Base-by-base conservation (phyloP, 371 early-diverging fungal genomes). In the Actinomortierella wolfii region DNA sequence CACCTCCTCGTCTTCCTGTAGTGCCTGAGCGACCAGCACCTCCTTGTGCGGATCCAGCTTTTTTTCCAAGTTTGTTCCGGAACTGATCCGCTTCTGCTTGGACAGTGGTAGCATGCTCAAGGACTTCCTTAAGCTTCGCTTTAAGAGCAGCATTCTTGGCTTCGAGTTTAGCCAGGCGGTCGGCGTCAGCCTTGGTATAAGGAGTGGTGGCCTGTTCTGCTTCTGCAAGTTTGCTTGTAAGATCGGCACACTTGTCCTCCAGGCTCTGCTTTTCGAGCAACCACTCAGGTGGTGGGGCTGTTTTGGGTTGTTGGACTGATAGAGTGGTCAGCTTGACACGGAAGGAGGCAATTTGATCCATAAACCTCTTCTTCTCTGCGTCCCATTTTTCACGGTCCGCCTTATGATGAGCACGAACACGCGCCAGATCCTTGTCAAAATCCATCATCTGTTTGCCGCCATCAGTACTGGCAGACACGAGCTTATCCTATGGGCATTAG, bases 281-380 rank as follows among this genome's bases (percentile, higher is more conserved):
- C 73, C 73, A 73, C 20, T 73, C 73, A 25, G 66, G 58, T 1
- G 73, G 73, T 34, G 34, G 34, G 4, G 67, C 53, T 2, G 54
- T 40, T 39, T 66, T 73, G 2, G 39, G 28, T 29, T 73, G 61
- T 42, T 73, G 61, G 14, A 73, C 28, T 14, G 59, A 43, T 17
- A 71, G 59, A 8, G 61, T 26, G 3, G 66, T 52, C 7, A 52
- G 46, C 41, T 73, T 73, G 67, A 73, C 50, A 41, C 66, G 66
- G 49, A 66, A 50, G 1, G 73, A 73, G 1, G 63, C 73, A n/a
- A 73, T 62, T 34, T 73, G 73, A 20, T 73, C 73, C 52, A 61
- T 15, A 8, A 62, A 59, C 0, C 56, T 56, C 26, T 59, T 61
- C 52, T 66, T 73, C 20, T 73, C 73, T 29, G 51, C 55, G 29